These are phyloP conservation scores for Melocanna baccifera DNA, from an alignment of 176 grass and related monocot species.

Conservation along the genomic window DNA sequence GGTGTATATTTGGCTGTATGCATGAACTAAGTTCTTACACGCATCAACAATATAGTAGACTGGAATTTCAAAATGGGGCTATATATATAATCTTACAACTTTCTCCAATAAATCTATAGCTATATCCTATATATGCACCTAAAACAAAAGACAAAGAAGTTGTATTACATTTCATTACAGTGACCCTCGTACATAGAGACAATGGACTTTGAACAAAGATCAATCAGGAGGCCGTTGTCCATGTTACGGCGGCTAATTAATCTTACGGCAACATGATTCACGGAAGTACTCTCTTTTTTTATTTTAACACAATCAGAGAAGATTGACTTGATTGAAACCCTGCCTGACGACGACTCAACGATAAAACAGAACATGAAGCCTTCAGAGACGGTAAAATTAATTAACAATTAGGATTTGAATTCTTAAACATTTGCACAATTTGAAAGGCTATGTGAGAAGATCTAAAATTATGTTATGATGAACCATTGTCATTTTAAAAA, in stretches of 20 bases:
- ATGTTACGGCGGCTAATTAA: conserved; percentile 20
- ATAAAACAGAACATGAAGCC: background rate
- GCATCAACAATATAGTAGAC: background rate
- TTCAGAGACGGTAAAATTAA: background rate
- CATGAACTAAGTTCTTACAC: background rate
- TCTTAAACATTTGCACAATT: background rate
- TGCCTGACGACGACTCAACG: background rate
- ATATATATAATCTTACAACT: background rate
- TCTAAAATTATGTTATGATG: too few relatives aligned
- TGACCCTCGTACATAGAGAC: background rate
- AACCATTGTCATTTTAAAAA: too few relatives aligned
- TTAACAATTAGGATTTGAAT: background rate
- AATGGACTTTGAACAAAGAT: background rate
- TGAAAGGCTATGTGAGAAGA: too few relatives aligned
- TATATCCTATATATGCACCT: background rate
- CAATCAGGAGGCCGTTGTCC: background rate
- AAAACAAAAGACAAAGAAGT: background rate
- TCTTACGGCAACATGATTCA: conserved; percentile 8
- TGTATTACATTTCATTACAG: background rate
- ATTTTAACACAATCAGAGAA: background rate
- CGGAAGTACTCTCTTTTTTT: background rate
- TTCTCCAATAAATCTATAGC: background rate
- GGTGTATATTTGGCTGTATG: background rate
- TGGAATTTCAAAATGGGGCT: background rate
- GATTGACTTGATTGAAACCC: background rate